Evolutionary conservation across 768 basidiomycete genomes (phyloP), one percentile per base, ranked within the genome.

Genomic region (Agaricus sinodeliciosus): DNA sequence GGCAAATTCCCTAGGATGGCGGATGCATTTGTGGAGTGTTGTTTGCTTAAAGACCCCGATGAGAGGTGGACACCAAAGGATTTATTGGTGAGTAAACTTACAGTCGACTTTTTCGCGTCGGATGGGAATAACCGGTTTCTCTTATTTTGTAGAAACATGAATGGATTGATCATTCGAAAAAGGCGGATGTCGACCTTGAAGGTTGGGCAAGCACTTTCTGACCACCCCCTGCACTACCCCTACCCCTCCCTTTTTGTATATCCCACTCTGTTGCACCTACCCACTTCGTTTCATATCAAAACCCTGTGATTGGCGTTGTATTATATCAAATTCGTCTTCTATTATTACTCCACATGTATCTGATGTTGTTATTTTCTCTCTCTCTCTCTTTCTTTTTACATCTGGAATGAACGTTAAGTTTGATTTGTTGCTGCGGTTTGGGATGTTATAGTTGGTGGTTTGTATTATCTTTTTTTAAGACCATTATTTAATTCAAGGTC

Each of bases 31-130:
- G 82, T 98, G 42, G 88, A 96, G 65, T 84, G 81, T 43, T 98
- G 94, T 71, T 67, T 98, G 69, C 60, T 85, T 65, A 99, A 99
- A 72, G 91, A 97, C 64, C 93, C 92, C 4, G 84, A 85, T 53
- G 72, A 70, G 56, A 75, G 95, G 62, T 84, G 76, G 70, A 90
- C 90, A 27, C 94, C 94, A 6, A 94, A 92, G 65, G 90, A 95
- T 61, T 69, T 97, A 16, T 67, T 89, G 71, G 87, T 93, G 63
- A 37, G 84, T 76, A 35, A 7, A 4, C 4, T 28, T 44, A 35
- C 28, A 41, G 47, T 49, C 9, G 54, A 43, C 19, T 55, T 55
- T 39, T 51, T 12, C 26, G 9, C 43, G 19, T 41, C 48, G 15
- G 28, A 44, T 53, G 37, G 15, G 13, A 50, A 28, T 31, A 42